Evolutionary conservation across 768 basidiomycete genomes (phyloP), one percentile per base, ranked within the genome.

Genomic region (Leucogyrophana mollusca): DNA sequence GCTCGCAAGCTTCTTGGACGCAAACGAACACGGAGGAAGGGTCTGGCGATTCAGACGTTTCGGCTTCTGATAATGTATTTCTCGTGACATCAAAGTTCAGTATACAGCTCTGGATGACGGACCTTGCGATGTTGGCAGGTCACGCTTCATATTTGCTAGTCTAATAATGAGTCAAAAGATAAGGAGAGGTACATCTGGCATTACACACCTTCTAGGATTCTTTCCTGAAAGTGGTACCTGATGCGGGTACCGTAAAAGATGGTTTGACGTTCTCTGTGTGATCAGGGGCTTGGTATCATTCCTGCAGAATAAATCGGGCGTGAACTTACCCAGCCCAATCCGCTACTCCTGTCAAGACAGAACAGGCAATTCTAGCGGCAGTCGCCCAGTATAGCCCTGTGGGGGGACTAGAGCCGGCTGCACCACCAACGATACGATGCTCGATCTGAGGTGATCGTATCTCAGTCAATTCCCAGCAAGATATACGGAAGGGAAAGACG

Each of bases 71-170:
- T 5, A 2, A 10, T 40, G 11, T 20, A 25, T 14, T 25, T 34
- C 4, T 45, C 13, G 11, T 42, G 4, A 5, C 18, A 13, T 20
- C 17, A 24, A 9, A 13, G 10, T 17, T 2, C 10, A 18, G 9
- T 25, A 9, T 17, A 9, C 25, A 11, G 13, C 8, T 14, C 11
- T 25, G 27, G 9, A 1, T 50, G 17, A 4, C 36, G 13, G 9
- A 60, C 61, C 56, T 40, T 61, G 49, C 13, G 58, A 51, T 3
- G 58, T 62, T 9, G 52, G 45, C 17, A 62, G 47, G 46, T 61
- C 61, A 16, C 40, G 46, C n/a, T 33, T 25, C 4, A 62, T 16
- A 17, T 50, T 38, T 39, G 52, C 60, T 62, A 35, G 21, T 35
- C 41, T 8, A 4, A 5, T 3, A 39, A 9, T 40, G 4, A 33